These are phyloP conservation scores for Russula olivacea DNA, from an alignment of 768 basidiomycete species.

Conservation along the genomic window DNA sequence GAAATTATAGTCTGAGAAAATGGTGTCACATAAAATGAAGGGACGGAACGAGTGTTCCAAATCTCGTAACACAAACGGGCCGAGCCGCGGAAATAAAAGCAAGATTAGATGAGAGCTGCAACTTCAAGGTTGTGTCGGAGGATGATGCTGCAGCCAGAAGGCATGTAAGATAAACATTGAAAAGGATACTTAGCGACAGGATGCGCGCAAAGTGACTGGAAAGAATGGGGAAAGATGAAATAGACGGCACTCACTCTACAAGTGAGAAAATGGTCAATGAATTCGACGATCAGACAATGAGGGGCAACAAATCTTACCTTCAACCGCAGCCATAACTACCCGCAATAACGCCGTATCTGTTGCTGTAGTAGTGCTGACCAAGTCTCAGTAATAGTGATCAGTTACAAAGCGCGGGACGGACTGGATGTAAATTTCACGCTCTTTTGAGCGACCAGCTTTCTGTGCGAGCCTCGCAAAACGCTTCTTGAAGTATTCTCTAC, in stretches of 20 bases:
- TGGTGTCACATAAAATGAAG: constrained; percentile 14
- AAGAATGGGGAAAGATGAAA: constrained; percentile 28
- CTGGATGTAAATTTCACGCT: constrained; percentile 93
- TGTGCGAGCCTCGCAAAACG: constrained; percentile 78
- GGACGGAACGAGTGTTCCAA: constrained; percentile 6
- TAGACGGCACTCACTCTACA: constrained; percentile 58
- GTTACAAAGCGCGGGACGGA: constrained; percentile 39
- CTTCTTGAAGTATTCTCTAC: constrained; percentile 85
- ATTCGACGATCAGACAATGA: constrained; percentile 15
- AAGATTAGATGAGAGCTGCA: constrained; percentile 55
- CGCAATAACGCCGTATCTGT: constrained; percentile 84
- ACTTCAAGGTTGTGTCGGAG: constrained; percentile 59
- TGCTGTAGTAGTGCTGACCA: constrained; percentile 72
- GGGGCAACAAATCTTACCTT: constrained; percentile 53
- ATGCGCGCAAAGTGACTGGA: constrained; percentile 27
- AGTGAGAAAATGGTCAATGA: constrained; percentile 20
- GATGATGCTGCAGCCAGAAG: constrained; percentile 49
- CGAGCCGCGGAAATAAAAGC: constrained; percentile 5
- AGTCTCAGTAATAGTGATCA: constrained; percentile 22
- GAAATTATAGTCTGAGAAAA: constrained; percentile 9
- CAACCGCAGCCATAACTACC: constrained; percentile 93
- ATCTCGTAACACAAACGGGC: constrained; percentile 17
- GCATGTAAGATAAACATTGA: constrained; percentile 28
- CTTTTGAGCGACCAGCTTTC: constrained; percentile 77
- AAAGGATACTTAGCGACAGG: constrained; percentile 32